Percentiles rank a stretch among this genome's conserved stretches.
Conservation (phyloP, 225 moss, liverwort and hornwort genomes). For the Neckera pumila region DNA sequence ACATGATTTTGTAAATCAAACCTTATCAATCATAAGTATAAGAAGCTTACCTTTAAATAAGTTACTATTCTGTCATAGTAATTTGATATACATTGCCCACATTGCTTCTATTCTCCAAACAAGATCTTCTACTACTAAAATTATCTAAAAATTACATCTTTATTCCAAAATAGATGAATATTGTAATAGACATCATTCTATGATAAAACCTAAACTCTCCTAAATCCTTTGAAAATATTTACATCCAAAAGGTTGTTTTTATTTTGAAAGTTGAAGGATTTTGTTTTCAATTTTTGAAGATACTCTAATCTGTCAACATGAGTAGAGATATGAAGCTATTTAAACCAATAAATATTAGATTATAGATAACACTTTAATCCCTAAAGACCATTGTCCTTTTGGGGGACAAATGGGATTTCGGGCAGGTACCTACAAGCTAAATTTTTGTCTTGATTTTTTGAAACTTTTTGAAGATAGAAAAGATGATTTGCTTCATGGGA, state of each 20-base stretch:
- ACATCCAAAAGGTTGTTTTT: no score
- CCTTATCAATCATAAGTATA: not conserved
- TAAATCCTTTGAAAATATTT: not conserved
- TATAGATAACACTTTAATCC: not conserved
- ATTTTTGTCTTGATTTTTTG: no score
- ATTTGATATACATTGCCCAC: not conserved
- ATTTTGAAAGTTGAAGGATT: not conserved
- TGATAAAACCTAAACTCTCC: not conserved
- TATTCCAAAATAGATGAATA: not conserved
- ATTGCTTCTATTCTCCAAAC: not conserved
- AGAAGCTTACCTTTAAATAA: not conserved
- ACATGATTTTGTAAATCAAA: not conserved
- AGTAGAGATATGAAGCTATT: not conserved
- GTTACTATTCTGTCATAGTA: fast-evolving
- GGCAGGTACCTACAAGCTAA: no score
- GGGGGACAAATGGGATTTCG: no score
- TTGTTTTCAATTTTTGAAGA: not conserved
- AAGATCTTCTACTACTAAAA: not conserved
- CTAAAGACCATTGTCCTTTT: no score
- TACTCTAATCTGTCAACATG: not conserved
- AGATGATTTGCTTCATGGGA: no score
- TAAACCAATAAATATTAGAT: not conserved
- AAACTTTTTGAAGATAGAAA: no score
- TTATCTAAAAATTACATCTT: not conserved
- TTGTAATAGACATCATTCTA: not conserved